Base-by-base conservation (phyloP, 2,329 filamentous ascomycete genomes). In the Aspergillus pseudoterreus region DNA sequence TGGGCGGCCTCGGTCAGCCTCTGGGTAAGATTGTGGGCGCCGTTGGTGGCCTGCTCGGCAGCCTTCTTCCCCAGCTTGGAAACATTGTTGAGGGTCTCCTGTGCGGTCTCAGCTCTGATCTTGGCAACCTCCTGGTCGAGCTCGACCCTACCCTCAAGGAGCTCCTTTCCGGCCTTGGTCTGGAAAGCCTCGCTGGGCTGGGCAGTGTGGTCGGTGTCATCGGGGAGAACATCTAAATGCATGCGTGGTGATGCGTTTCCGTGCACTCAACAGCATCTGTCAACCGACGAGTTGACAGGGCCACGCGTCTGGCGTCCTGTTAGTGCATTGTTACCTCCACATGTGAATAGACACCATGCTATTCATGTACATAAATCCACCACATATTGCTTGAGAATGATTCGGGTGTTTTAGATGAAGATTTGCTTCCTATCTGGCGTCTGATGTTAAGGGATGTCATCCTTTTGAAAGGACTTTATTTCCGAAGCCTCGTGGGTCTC, bases 11-110 rank as follows among this genome's bases (percentile, higher is more conserved):
- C 32, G 63, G 62, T 43, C 43, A 56, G 42, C 65, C 66, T 47
- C 52, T 61, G 22, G 67, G 66, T 39, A 33, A 53, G 42, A 56
- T 70, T 27, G 52, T 69, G 49, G 55, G 57, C 36, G 60, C 65
- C 22, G 49, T 54, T 51, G 52, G 32, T 48, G 45, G 27, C 1
- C 27, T 30, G 27, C 27, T 64, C 9, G 64, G 65, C 55, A 65
- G 61, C 43, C 62, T 69, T 47, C 19, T 68, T 52, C 55, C 52
- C 43, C 53, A 63, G 49, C 33, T 67, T 12, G 56, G 53, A 47
- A 44, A 48, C 22, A 41, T 45, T 15, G 55, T 59, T 24, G 53
- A 63, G 43, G 47, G 54, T 30, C 55, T 61, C 43, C 54, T 64
- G 22, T 55, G 56, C 17, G 59, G 62, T 17, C 49, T 57, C 14